Evolutionary conservation across 2,329 filamentous ascomycete species (phyloP), one percentile per base, ranked within the genome.

Genomic region (Talaromyces atroroseus): DNA sequence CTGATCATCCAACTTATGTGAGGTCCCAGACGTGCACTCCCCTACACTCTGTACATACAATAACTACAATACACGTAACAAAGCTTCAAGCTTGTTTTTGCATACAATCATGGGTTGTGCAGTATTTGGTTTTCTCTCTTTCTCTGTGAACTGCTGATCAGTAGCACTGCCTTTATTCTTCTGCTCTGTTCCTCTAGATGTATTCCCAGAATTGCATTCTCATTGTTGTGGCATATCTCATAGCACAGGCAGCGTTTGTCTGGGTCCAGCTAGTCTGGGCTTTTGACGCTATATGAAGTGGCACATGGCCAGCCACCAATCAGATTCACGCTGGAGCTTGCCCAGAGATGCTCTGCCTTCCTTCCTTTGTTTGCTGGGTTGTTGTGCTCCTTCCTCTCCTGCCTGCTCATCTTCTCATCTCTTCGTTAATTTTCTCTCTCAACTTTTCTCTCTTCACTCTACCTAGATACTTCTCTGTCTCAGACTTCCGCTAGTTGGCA

Each of bases 381-480:
- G 23, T 46, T 16, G 18, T 29, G 38, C 32, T 36, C 32, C 32
- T 36, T 36, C 32, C 32, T 36, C 32, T 36, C 29, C 10, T 7
- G 49, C 32, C 32, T 51, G 32, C 32, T 21, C 20, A 40, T 54
- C 45, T 49, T 51, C 36, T 56, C 29, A 49, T 24, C 29, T 18
- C n/a, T 54, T 49, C 20, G n/a, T 10, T 29, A 26, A 26, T 29
- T 29, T 11, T 29, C 11, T 11, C 26, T 29, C 26, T 29, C 26
- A 26, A 3, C 24, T 26, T 26, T 29, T 29, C 26, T 29, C 26
- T 29, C 26, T 29, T 29, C 26, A 29, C 26, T 11, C 26, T 29
- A 8, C 8, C 26, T 29, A 29, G 26, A 10, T 29, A 11, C 12
- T 1, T 21, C 20, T 49, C 26, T 49, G 4, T 6, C 29, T 34